Base-by-base conservation (phyloP, 495 filamentous ascomycete species). In the Aspergillus egyptiacus region DNA sequence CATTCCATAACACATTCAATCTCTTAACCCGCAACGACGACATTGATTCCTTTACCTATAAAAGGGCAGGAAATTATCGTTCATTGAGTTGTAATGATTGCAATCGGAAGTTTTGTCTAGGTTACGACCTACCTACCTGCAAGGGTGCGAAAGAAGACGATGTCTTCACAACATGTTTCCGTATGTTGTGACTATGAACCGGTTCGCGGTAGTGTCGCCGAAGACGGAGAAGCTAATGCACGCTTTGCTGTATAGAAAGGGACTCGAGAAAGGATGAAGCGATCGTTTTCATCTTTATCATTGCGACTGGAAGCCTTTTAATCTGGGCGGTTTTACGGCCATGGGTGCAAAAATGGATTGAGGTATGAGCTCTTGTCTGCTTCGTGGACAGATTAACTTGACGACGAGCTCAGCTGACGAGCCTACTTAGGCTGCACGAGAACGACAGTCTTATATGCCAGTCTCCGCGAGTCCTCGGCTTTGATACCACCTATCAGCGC, bases 281-380 rank as follows among this genome's bases (percentile, higher is more conserved):
- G 25, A 90, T 98, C 20, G 91, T 98, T 0, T 86, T 91, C 62
- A 84, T 90, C 5, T 98, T 98, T 62, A 89, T 98, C 19, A 67
- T 90, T 48, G 84, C 87, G 27, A 96, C 91, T 5, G 74, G 81
- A n/a, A 87, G 87, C 2, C 61, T 98, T 53, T 70, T 97, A 46
- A 76, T 72, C 24, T 96, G 87, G 81, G 91, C 93, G 1, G 79
- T 78, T 13, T 64, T 86, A 14, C 82, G 81, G 64, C 74, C 80
- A 28, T 85, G 83, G 70, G 74, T 83, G 23, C 67, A 76, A 48
- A 72, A 74, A 55, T 82, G 74, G 69, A 57, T 75, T 42, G 78
- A 79, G 64, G 77, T 75, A 64, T 61, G 71, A 40, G 2, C 24
- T 33, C 5, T 9, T 10, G 17, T 32, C 9, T 13, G 27, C 11